phyloP scores from a whole-genome alignment of 768 basidiomycete species.

The Boletales sp. region DNA sequence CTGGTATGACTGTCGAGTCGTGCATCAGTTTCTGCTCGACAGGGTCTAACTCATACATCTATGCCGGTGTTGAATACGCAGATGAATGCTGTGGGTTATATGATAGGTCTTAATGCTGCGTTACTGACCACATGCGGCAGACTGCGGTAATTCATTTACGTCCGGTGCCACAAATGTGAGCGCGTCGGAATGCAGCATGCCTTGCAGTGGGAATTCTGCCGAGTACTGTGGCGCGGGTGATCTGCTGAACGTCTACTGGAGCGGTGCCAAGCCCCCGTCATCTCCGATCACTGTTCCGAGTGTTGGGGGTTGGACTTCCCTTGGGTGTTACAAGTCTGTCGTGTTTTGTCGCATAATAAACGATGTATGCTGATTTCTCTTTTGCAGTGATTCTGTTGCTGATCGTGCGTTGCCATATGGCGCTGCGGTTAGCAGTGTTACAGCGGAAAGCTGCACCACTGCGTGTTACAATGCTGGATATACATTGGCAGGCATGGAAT shows the following conservation, averaged over 20 bases:
- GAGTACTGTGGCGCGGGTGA: conserved; percentile 61
- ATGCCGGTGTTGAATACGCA: conserved; percentile 68
- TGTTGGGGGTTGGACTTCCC: conserved; percentile 61
- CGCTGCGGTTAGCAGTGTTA: conserved; percentile 38
- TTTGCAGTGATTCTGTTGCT: conserved; percentile 31
- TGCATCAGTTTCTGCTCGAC: conserved; percentile 44
- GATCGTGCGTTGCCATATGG: conserved; percentile 33
- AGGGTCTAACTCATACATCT: conserved; percentile 42
- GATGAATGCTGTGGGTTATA: conserved; percentile 57
- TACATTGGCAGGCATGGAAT: conserved; percentile 43
- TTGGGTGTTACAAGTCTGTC: conserved; percentile 74
- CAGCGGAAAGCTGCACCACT: conserved; percentile 46
- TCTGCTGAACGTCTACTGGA: conserved; percentile 63
- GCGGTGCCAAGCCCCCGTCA: conserved; percentile 50
- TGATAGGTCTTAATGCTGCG: not conserved
- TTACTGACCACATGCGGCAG: conserved; percentile 31
- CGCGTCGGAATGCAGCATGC: conserved; percentile 53
- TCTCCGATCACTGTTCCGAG: conserved; percentile 47
- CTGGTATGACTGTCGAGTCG: conserved; percentile 58
- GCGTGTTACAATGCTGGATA: conserved; percentile 44
- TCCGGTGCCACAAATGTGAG: conserved; percentile 44
- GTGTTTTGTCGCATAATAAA: too few species aligned
- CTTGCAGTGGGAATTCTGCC: conserved; percentile 54
- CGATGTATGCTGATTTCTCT: not conserved
- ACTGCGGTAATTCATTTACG: conserved; percentile 57